Evolutionary conservation across 177 flowering plant species (phyloP), one percentile per base, ranked within the genome.

Genomic region (Vitis hybrid): DNA sequence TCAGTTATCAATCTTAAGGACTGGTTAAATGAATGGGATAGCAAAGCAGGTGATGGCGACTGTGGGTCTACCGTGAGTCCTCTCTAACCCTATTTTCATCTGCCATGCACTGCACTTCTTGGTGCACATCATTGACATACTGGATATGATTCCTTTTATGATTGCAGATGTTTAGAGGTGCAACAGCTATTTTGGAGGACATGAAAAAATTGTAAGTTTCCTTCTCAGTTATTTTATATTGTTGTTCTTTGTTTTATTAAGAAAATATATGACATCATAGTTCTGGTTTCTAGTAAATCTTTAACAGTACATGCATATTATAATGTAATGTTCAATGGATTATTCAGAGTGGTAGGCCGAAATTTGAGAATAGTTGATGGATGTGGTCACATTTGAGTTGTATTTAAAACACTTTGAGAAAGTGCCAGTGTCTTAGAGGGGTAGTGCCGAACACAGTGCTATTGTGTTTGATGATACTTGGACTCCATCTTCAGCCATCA

Each of bases 21-120:
- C 54, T 76, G 59, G 74, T 80, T 94, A 67, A 90, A 95, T 84
- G 96, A 88, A 61, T 95, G 93, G 97, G 99, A 95, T 71, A 70
- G 89, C 68, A 86, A 85, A 91, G 96, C 85, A 24, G 99, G 97
- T 75, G 99, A 94, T 79, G 97, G 96, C 63, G 99, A 95, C 71
- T 95, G 99, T 85, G 99, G 99, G 11, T 85, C 97, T 59, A 91
- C 97, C 4, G 99, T 94, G 76, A 85, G 97, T 83, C 66, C 63
- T 46, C 64, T 57, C n/a, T 48, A 68, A 17, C 7, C 62, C 41
- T 62, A 7, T 64, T 50, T 4, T 61, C 35, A 2, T 52, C 50
- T 69, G 13, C 21, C 21, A 11, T 17, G 54, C 66, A 15, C 24
- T 66, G 7, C 13, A 24, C 4, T 13, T 6, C 50, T 14, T 49